Evolutionary conservation across 1,139 yeast genomes (phyloP).

Genomic region (Debaryomycetaceae sp.): DNA sequence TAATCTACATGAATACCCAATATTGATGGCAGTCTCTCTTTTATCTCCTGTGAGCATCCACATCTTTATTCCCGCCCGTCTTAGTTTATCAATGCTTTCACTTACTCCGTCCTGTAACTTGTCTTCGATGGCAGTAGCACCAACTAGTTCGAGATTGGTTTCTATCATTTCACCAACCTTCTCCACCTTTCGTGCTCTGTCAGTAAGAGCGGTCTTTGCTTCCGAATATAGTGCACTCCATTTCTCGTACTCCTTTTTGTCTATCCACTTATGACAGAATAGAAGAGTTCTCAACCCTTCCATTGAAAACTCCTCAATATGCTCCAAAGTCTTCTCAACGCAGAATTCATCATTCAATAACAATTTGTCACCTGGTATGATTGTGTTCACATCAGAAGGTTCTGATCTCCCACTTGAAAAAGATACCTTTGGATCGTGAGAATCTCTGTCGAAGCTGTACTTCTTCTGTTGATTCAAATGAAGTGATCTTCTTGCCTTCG

Average conservation of each 20-base stretch:
- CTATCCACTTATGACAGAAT: constrained; percentile 76
- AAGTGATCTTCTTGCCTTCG: constrained; percentile 59
- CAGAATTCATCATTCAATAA: constrained; percentile 74
- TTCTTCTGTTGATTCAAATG: constrained; percentile 58
- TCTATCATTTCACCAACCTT: constrained; percentile 73
- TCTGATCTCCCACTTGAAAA: background rate
- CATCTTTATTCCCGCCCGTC: constrained; percentile 89
- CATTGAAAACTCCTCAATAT: constrained; percentile 88
- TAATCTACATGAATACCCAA: constrained; percentile 90
- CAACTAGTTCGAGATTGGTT: constrained; percentile 59
- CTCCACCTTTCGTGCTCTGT: constrained; percentile 68
- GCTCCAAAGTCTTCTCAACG: constrained; percentile 80
- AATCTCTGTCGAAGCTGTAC: constrained; percentile 37
- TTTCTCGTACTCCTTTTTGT: constrained; percentile 49
- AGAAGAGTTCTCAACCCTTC: constrained; percentile 90
- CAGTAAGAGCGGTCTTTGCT: constrained; percentile 73
- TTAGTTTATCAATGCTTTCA: constrained; percentile 84
- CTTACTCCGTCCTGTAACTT: constrained; percentile 95
- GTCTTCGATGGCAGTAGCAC: constrained; percentile 97
- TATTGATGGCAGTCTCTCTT: constrained; percentile 94
- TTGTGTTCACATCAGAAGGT: background rate
- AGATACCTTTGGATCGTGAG: background rate
- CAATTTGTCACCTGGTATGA: constrained; percentile 59
- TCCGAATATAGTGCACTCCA: constrained; percentile 69
- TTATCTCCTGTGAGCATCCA: constrained; percentile 99